phyloP scores from a whole-genome alignment of 2,329 filamentous ascomycete genomes.

The Aspergillus fructus region DNA sequence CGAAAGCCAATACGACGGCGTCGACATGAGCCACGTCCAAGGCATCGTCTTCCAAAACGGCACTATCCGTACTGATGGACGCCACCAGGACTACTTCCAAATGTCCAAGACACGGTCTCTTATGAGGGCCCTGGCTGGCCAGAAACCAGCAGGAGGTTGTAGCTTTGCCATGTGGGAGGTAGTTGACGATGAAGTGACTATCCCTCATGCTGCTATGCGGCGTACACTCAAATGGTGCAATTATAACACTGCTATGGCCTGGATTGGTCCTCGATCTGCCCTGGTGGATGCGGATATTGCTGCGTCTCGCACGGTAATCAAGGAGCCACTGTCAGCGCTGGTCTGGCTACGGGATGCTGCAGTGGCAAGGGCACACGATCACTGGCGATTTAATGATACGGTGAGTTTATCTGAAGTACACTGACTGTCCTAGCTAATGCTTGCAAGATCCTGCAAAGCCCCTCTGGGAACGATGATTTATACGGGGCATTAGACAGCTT shows the following conservation, averaged over 20 bases:
- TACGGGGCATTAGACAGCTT: conserved; percentile 9
- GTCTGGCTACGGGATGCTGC: conserved; percentile 38
- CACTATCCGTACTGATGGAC: conserved; percentile 30
- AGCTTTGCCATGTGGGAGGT: conserved; percentile 33
- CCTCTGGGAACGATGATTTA: neutral
- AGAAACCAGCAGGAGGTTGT: conserved; percentile 10
- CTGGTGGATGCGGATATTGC: conserved; percentile 27
- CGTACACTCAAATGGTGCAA: conserved; percentile 38
- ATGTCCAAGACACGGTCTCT: conserved; percentile 29
- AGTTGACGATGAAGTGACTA: conserved; percentile 29
- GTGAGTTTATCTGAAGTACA: neutral
- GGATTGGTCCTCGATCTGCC: conserved; percentile 32
- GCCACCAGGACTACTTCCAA: conserved; percentile 32
- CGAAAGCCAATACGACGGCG: conserved; percentile 15
- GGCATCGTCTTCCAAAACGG: conserved; percentile 32
- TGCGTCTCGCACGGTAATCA: conserved; percentile 9
- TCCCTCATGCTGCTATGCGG: conserved; percentile 33
- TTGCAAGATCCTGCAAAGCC: neutral
- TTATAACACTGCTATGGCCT: conserved; percentile 37
- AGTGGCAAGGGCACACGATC: conserved; percentile 34
- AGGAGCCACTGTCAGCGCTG: conserved; percentile 38
- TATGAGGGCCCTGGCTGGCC: conserved; percentile 12
- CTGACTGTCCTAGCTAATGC: neutral
- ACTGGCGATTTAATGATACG: conserved; percentile 27
- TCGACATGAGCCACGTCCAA: conserved; percentile 23